Percentiles rank a stretch among this genome's conserved stretches.
Evolutionary conservation across 495 filamentous ascomycete genomes (phyloP).

Genomic region (Thozetella sp.): DNA sequence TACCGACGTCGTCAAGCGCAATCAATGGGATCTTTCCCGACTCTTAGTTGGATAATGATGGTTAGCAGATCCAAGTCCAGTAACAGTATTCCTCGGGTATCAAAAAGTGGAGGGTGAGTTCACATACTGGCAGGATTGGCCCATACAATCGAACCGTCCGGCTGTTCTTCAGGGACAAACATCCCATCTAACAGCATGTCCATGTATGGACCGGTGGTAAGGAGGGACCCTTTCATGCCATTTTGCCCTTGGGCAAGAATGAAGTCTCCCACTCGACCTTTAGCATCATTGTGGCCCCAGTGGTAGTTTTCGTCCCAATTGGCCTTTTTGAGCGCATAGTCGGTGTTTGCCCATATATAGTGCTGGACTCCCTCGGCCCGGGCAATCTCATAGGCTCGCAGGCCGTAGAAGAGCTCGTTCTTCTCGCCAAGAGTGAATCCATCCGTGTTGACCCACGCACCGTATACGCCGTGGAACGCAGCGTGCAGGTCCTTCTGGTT

Average conservation of each 20-base stretch:
- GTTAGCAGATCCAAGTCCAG: background rate
- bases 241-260: slow-evolving; percentile 22
- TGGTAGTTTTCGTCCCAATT: slow-evolving; percentile 31
- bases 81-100: too few relatives aligned
- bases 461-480: slow-evolving; percentile 28
- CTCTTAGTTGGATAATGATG: slow-evolving; percentile 8
- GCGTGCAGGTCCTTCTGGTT: slow-evolving; percentile 31
- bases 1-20: slow-evolving; percentile 25
- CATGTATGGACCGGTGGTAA: slow-evolving; percentile 37
- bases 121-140: slow-evolving; percentile 15
- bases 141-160: slow-evolving; percentile 8
- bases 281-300: slow-evolving; percentile 39
- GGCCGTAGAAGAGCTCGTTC: slow-evolving; percentile 39
- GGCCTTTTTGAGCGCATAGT: slow-evolving; percentile 26
- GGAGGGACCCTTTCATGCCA: slow-evolving; percentile 33
- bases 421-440: slow-evolving; percentile 38
- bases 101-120: slow-evolving; percentile 9
- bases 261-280: slow-evolving; percentile 25
- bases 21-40: slow-evolving; percentile 22
- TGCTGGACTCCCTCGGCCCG: slow-evolving; percentile 29
- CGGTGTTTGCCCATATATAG: slow-evolving; percentile 32
- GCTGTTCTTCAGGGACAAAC: slow-evolving; percentile 5
- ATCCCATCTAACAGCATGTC: slow-evolving; percentile 30
- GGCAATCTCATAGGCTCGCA: slow-evolving; percentile 42
- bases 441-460: slow-evolving; percentile 40